Base-by-base conservation (phyloP, 257 asterid genomes). In the Solanum bulbocastanum region DNA sequence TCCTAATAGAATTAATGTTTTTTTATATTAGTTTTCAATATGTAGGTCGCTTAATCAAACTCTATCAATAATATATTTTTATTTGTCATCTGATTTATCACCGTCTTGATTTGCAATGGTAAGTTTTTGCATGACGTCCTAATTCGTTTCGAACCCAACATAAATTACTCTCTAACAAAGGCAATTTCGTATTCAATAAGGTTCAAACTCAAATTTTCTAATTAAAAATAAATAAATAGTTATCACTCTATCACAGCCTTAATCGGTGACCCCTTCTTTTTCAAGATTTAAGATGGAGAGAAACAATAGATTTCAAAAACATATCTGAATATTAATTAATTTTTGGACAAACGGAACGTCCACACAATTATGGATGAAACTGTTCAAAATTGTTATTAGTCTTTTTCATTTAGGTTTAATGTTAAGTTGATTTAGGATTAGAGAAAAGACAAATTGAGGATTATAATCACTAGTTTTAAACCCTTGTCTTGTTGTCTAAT, bases 131-230 rank as follows among this genome's bases (percentile, higher is more conserved):
- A 49, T 49, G 60, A 49, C 22, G 60, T 3, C 1, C 22, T 52
- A 9, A 52, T 49, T 49, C 22, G 2, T 49, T 15, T 49, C 2
- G 9, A 49, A 16, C 23, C 20, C 60, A 52, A 52, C 9, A 52
- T 52, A 52, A 5, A 52, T 8, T 22, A 60, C 30, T 65, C 20
- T 30, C 39, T 3, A 30, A 27, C 23, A 69, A 30, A 30, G 4
- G 10, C 11, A 0, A 69, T 30, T 30, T 7, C 5, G 1, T 69
- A 30, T 30, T 7, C 11, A 69, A 1, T 69, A 69, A 2, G 11
- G 3, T 69, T 30, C 12, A 0, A 69, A 69, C 1, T 69, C 12
- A 0, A 69, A 14, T 3, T 0, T 3, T 5, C 3, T 68, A 0
- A 68, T 66, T 12, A 66, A 27, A 3, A 68, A 25, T 68, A 11